These are phyloP conservation scores for Limnomonas spitsbergensis DNA, from an alignment of 139 green algal species.

Conservation along the genomic window DNA sequence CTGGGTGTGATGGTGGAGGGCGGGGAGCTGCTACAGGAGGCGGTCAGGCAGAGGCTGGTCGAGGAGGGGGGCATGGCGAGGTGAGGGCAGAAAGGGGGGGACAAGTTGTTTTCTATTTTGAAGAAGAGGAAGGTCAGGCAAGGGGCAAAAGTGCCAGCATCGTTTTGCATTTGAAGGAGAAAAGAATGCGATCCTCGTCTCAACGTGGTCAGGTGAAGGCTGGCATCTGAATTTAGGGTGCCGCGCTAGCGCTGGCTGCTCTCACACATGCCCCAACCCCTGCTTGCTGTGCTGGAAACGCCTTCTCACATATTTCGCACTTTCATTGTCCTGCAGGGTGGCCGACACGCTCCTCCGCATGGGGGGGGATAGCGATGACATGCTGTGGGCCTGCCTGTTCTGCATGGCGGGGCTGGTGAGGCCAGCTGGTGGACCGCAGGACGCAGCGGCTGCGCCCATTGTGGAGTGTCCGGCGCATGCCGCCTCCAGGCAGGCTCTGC, in stretches of 20 bases:
- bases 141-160: neutral
- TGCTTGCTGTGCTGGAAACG: too few species aligned
- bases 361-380: slow-evolving; percentile 1
- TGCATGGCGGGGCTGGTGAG: neutral
- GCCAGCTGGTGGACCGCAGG: neutral
- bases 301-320: too few species aligned
- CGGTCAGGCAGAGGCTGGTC: slow-evolving; percentile 4
- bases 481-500: neutral
- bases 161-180: too few species aligned
- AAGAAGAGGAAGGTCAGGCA: neutral
- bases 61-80: neutral
- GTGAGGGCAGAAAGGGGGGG: too few species aligned
- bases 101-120: neutral
- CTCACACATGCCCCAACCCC: too few species aligned
- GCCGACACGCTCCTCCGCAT: neutral
- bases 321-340: neutral
- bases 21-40: slow-evolving; percentile 4
- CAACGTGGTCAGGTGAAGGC: neutral
- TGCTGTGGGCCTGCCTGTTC: slow-evolving; percentile 13
- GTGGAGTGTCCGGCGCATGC: neutral
- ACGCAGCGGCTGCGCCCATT: neutral
- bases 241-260: neutral
- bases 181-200: too few species aligned
- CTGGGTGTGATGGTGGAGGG: slow-evolving; percentile 16
- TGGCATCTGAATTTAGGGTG: neutral